Base-by-base conservation (phyloP, 768 basidiomycete genomes). In the Serendipita sp. region DNA sequence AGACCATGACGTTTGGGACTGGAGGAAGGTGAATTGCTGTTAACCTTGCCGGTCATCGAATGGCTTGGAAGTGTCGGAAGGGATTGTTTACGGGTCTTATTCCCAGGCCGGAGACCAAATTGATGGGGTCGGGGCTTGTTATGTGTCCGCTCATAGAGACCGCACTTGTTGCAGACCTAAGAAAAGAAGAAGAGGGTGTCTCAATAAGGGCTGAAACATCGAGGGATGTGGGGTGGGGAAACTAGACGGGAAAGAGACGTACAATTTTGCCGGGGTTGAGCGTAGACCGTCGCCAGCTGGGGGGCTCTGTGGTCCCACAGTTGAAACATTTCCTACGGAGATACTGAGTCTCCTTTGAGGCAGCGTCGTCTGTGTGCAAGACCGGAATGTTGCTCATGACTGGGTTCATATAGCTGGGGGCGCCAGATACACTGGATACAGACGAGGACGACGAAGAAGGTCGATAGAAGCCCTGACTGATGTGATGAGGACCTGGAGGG, bases 221-320 rank as follows among this genome's bases (percentile, higher is more conserved):
- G 52, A 63, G 18, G 27, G 36, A 44, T 18, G 63, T 23, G 55
- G 62, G 46, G n/a, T 29, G 8, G 58, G 16, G 58, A 18, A 44
- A 65, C 37, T 29, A 33, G 11, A 48, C 18, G n/a, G 68, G 53
- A 16, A 43, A 40, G 13, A 44, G 31, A 65, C 69, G 48, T 29
- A 70, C 90, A 70, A 92, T 92, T 75, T 92, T 92, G 67, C 90
- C 90, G 0, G 87, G 88, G 73, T 90, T 89, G 70, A 92, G 84
- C 3, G 90, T 91, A 34, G 83, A 86, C 50, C 90, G 83, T 63
- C 90, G 85, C 90, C 90, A 92, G 29, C 83, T 85, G 4, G 90
- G 90, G 0, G 90, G 90, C 72, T 92, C 90, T 1, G 90, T 92
- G 18, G 90, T 90, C 71, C 90, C 89, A 76, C 90, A 92, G 75